Conservation (phyloP, 2,329 filamentous ascomycete genomes). For the Xylariaceae sp. region DNA sequence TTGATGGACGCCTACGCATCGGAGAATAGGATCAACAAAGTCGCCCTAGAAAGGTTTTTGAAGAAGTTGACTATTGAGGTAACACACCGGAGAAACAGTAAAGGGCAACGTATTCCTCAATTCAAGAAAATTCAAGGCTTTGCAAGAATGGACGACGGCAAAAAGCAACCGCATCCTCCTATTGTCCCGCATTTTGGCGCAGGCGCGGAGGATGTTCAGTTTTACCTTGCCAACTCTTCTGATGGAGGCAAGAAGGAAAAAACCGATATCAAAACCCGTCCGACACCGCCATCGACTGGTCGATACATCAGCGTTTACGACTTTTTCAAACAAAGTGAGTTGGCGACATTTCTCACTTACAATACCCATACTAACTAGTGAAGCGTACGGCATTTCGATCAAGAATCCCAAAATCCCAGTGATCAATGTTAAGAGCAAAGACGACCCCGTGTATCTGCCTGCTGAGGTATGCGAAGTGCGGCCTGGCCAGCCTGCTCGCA, state of each 20-base stretch:
- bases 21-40: not conserved
- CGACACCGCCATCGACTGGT: conserved; percentile 1
- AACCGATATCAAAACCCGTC: not conserved
- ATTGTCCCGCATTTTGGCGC: conserved; percentile 1
- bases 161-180: not conserved
- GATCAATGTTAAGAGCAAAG: conserved; percentile 4
- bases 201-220: conserved; percentile 5
- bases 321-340: conserved; percentile 9
- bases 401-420: not conserved
- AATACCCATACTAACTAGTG: not conserved
- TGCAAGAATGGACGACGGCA: conserved; percentile 3
- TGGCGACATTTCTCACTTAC: not conserved
- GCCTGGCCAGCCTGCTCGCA: conserved; percentile 4
- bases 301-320: conserved; percentile 7
- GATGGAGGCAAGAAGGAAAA: not conserved
- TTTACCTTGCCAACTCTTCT: not conserved
- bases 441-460: conserved; percentile 7
- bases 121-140: conserved; percentile 5
- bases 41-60: not conserved
- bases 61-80: conserved; percentile 5
- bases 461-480: conserved; percentile 1
- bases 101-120: conserved; percentile 1
- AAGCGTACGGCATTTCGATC: too few species aligned
- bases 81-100: conserved; percentile 2
- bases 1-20: not conserved